Conservation (phyloP, 75 land plant species). For the Pinus albicaulis region DNA sequence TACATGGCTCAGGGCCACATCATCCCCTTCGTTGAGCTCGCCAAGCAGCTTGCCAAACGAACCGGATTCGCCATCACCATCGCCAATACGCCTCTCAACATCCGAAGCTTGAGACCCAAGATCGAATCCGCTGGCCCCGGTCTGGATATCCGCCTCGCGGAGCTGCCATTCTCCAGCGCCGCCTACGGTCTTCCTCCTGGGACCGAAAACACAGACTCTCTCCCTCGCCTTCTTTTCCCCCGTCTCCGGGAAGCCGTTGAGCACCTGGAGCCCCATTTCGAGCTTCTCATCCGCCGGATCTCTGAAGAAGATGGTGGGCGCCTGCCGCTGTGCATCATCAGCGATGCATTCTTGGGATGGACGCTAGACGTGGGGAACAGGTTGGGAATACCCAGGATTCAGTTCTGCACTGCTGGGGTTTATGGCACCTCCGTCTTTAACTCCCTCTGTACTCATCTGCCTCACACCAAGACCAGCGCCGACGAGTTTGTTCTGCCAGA, state of each 20-base stretch:
- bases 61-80: slow-evolving; percentile 13
- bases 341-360: slow-evolving; percentile 21
- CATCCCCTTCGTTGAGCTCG: slow-evolving; percentile 35
- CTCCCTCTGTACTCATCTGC: slow-evolving; percentile 10
- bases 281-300: not conserved
- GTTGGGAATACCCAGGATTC: slow-evolving; percentile 4
- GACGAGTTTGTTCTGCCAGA: slow-evolving; percentile 11
- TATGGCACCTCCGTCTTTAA: slow-evolving; percentile 6
- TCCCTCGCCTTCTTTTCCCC: not conserved
- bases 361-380: not conserved
- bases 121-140: not conserved
- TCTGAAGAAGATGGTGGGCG: not conserved
- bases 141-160: not conserved
- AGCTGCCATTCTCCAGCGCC: slow-evolving; percentile 10
- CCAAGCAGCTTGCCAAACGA: slow-evolving; percentile 11
- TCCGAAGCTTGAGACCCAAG: not conserved
- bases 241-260: not conserved
- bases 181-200: slow-evolving; percentile 9
- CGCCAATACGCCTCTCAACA: slow-evolving; percentile 13
- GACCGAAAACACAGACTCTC: slow-evolving; percentile 9
- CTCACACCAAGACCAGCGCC: not conserved
- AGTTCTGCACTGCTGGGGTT: slow-evolving; percentile 15
- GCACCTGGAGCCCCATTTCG: slow-evolving; percentile 3
- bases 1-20: slow-evolving; percentile 51
- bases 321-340: too few species aligned